phyloP scores from a whole-genome alignment of 306 rosid species.

The Hippophae rhamnoides region DNA sequence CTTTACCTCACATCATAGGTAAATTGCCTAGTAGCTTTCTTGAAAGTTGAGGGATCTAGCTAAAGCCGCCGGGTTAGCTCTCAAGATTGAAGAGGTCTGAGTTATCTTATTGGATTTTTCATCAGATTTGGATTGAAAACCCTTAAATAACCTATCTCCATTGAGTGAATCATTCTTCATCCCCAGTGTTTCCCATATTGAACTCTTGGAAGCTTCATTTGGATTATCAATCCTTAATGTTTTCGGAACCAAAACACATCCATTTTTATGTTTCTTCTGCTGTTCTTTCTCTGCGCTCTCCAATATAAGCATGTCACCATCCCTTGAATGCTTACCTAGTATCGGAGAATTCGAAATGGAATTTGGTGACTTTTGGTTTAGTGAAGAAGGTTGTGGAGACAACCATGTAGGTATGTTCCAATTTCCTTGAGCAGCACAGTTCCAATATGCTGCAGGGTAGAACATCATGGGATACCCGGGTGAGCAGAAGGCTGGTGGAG shows the following conservation, averaged over 20 bases:
- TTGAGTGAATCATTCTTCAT: conserved; percentile 61
- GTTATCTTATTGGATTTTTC: conserved; percentile 35
- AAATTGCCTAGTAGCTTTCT: conserved; percentile 35
- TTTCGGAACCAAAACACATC: conserved; percentile 71
- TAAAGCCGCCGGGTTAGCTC: conserved; percentile 89
- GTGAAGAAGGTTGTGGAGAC: conserved; percentile 38
- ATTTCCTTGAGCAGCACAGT: conserved; percentile 49
- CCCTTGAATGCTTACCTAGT: conserved; percentile 69
- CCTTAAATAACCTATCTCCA: conserved; percentile 56
- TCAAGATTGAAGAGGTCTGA: conserved; percentile 45
- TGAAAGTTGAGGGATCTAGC: conserved; percentile 72
- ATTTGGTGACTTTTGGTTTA: conserved; percentile 26
- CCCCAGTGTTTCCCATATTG: conserved; percentile 89
- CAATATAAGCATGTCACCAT: conserved; percentile 30
- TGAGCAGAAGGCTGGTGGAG: conserved; percentile 55
- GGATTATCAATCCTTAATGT: conserved; percentile 85
- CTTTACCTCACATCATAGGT: conserved; percentile 13
- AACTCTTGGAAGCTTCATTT: conserved; percentile 84
- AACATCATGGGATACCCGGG: conserved; percentile 56
- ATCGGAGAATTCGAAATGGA: conserved; percentile 42
- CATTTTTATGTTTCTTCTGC: conserved; percentile 40
- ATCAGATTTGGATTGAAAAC: conserved; percentile 44
- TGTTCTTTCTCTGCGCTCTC: conserved; percentile 30
- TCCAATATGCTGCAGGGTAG: conserved; percentile 66
- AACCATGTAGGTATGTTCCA: conserved; percentile 67